Percentiles rank a stretch among this genome's conserved stretches.
These are phyloP conservation scores for Funneliformis geosporum DNA, from an alignment of 192 early-diverging fungal species.

Conservation along the genomic window DNA sequence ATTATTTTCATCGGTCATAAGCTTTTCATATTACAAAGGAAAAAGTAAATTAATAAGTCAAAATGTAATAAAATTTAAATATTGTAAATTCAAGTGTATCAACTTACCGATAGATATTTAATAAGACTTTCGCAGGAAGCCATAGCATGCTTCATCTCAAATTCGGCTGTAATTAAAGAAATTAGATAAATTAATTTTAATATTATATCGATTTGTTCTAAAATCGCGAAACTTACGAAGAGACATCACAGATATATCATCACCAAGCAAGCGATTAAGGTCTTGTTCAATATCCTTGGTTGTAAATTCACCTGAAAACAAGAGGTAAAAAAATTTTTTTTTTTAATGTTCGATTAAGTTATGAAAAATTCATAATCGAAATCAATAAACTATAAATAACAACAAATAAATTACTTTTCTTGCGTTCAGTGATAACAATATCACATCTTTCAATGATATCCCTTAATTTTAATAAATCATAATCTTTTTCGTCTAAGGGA, in stretches of 20 bases:
- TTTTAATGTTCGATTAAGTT: neutral
- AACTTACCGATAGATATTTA: slow-evolving; percentile 62
- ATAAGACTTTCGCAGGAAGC: slow-evolving; percentile 66
- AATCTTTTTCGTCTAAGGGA: slow-evolving; percentile 58
- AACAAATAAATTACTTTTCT: slow-evolving; percentile 49
- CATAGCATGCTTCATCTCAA: slow-evolving; percentile 74
- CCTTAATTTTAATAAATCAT: slow-evolving; percentile 70
- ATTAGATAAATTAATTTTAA: slow-evolving; percentile 3
- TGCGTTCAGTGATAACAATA: slow-evolving; percentile 70
- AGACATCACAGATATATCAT: slow-evolving; percentile 63
- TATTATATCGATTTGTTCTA: neutral
- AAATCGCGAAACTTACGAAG: slow-evolving; percentile 56
- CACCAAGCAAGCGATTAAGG: slow-evolving; percentile 73
- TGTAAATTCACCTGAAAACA: slow-evolving; percentile 60
- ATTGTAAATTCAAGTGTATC: neutral
- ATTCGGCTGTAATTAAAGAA: slow-evolving; percentile 54
- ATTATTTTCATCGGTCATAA: slow-evolving; percentile 77
- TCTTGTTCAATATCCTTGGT: slow-evolving; percentile 84
- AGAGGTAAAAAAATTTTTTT: neutral
- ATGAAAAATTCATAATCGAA: neutral
- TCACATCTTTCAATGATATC: slow-evolving; percentile 74
- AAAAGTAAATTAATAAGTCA: neutral
- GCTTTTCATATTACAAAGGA: slow-evolving; percentile 40
- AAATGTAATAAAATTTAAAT: neutral
- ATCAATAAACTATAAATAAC: neutral